These are phyloP conservation scores for Sequoiadendron giganteum DNA, from an alignment of 75 land plant genomes.

Conservation along the genomic window DNA sequence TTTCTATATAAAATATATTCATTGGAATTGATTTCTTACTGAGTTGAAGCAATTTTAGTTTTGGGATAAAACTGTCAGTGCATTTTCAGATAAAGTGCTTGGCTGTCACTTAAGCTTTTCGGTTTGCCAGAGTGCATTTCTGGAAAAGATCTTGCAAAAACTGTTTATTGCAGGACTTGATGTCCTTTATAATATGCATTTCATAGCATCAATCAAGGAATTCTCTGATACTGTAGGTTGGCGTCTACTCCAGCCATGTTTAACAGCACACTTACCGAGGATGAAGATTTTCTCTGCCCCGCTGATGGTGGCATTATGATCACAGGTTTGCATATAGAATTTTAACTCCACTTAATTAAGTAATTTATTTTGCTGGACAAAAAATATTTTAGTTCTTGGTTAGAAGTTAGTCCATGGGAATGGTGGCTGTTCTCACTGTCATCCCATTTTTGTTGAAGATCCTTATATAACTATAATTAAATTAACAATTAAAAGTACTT, in stretches of 20 bases:
- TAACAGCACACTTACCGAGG: conserved; percentile 84
- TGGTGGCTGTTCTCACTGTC: background rate
- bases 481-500: background rate
- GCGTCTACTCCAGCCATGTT: conserved; percentile 99
- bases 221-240: conserved; percentile 49
- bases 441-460: background rate
- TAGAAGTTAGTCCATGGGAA: background rate
- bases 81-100: background rate
- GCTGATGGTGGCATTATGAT: conserved; percentile 96
- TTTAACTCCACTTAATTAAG: background rate
- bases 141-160: background rate
- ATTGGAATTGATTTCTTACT: background rate
- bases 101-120: background rate
- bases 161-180: background rate
- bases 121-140: background rate
- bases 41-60: background rate
- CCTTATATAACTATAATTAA: background rate
- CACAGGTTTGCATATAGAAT: conserved; percentile 60
- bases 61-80: background rate
- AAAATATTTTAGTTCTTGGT: background rate
- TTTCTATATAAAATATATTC: background rate
- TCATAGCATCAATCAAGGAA: background rate
- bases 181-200: conserved; percentile 4
- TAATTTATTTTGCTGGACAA: background rate
- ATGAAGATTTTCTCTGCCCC: conserved; percentile 69